phyloP scores from a whole-genome alignment of 345 rosid genomes.

The Populus pruinosa region DNA sequence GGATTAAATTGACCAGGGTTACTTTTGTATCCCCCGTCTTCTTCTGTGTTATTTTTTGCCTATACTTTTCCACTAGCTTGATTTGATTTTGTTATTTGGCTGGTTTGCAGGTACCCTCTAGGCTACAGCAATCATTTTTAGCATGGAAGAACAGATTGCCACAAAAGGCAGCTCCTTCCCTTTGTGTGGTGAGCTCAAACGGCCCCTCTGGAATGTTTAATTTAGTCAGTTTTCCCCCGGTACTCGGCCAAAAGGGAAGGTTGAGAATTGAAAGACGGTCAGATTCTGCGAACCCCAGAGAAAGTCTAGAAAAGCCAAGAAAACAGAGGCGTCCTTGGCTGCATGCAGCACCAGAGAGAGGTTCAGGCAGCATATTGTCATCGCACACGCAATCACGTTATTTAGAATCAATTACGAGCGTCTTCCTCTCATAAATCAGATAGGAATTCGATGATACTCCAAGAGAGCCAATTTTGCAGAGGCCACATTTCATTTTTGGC shows the following conservation, averaged over 20 bases:
- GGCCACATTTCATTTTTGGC: constrained; percentile 2
- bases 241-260: constrained; percentile 22
- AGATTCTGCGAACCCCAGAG: constrained; percentile 11
- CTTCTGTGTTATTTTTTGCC: background rate
- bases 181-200: constrained; percentile 17
- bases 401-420: constrained; percentile 24
- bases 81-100: background rate
- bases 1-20: background rate
- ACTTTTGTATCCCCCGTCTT: background rate
- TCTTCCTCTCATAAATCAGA: background rate
- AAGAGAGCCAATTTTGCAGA: constrained; percentile 22
- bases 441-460: constrained; percentile 1
- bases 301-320: constrained; percentile 19
- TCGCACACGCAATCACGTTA: constrained; percentile 37
- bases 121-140: constrained; percentile 44
- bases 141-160: constrained; percentile 49
- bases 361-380: constrained; percentile 49
- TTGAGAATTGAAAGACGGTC: constrained; percentile 40
- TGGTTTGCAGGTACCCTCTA: constrained; percentile 55
- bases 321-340: constrained; percentile 19
- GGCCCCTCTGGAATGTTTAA: constrained; percentile 9
- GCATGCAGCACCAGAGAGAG: constrained; percentile 42
- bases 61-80: too few relatives aligned
- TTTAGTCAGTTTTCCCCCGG: constrained; percentile 40
- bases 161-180: constrained; percentile 21